Percentiles rank a stretch among this genome's conserved stretches.
phyloP scores from a whole-genome alignment of 2,329 filamentous ascomycete genomes.

The Colletotrichum truncatum region DNA sequence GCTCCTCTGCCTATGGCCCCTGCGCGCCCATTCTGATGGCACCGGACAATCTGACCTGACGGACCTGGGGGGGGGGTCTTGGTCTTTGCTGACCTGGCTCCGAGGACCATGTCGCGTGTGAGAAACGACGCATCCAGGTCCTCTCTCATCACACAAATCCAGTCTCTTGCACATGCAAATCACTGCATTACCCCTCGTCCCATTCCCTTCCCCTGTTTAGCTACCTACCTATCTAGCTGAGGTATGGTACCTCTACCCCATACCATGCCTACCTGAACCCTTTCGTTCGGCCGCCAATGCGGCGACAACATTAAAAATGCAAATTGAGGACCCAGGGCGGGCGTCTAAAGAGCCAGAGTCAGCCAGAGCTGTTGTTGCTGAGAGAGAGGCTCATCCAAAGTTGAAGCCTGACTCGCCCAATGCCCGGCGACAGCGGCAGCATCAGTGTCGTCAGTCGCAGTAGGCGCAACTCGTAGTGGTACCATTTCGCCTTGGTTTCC shows the following conservation, averaged over 20 bases:
- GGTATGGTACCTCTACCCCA: neutral
- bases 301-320: slow-evolving; percentile 7
- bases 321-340: slow-evolving; percentile 9
- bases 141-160: neutral
- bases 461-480: neutral
- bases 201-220: slow-evolving; percentile 10
- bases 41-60: slow-evolving; percentile 5
- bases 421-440: slow-evolving; percentile 6
- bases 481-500: neutral
- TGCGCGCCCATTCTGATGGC: neutral
- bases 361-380: slow-evolving; percentile 13
- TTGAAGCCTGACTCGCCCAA: slow-evolving; percentile 32
- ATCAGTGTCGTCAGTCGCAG: neutral
- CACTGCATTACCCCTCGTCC: slow-evolving; percentile 21
- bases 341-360: slow-evolving; percentile 13
- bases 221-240: neutral
- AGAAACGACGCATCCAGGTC: slow-evolving; percentile 16
- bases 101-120: slow-evolving; percentile 3
- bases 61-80: neutral
- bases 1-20: neutral
- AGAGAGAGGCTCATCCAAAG: slow-evolving; percentile 20
- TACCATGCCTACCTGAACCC: slow-evolving; percentile 10
- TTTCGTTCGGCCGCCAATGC: slow-evolving; percentile 20
- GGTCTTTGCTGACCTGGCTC: neutral
- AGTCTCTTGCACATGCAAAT: slow-evolving; percentile 29